Evolutionary conservation across 768 basidiomycete species (phyloP), one percentile per base, ranked within the genome.

Genomic region (Auriscalpium orientale): DNA sequence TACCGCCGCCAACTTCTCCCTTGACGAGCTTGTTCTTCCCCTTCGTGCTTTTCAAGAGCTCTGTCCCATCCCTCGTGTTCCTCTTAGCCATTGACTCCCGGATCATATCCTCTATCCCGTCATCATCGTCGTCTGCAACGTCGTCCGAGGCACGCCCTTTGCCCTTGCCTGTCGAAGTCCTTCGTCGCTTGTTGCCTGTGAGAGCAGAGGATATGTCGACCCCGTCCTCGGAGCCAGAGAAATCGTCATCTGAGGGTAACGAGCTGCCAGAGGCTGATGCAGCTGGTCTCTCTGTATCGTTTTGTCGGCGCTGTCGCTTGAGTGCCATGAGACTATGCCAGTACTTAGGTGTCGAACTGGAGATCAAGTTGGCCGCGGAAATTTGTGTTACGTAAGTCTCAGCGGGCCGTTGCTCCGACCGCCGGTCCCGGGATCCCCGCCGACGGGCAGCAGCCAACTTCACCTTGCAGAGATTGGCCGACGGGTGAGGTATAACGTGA

Each of bases 1-100:
- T 95, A 18, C 94, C 94, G 34, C 94, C 94, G 35, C 94, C 94
- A 12, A 90, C 78, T 65, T 91, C 86, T 16, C 85, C 85, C 67
- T 89, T 91, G 3, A 71, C 71, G 28, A 85, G 67, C 65, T 87
- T 90, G 18, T 74, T 71, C 67, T 87, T 88, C 9, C 82, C 84
- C 64, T 89, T 92, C 12, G 82, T 76, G 63, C 84, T 87, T 67
- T 91, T 95, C 51, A 94, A 70, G 9, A 90, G 60, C 51, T 87
- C 80, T 0, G 85, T 88, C 1, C 91, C 92, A 44, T 77, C 78
- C 67, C 89, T 89, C 10, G 87, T 69, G 65, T 92, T 80, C 40
- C 87, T 74, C 69, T 85, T 90, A 8, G 79, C 70, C 55, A 91
- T 88, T 49, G 87, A 83, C 16, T 79, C 73, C 45, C 81, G 77